Base-by-base conservation (phyloP, 805 yeast genomes). In the Dipodascus geniculatus region DNA sequence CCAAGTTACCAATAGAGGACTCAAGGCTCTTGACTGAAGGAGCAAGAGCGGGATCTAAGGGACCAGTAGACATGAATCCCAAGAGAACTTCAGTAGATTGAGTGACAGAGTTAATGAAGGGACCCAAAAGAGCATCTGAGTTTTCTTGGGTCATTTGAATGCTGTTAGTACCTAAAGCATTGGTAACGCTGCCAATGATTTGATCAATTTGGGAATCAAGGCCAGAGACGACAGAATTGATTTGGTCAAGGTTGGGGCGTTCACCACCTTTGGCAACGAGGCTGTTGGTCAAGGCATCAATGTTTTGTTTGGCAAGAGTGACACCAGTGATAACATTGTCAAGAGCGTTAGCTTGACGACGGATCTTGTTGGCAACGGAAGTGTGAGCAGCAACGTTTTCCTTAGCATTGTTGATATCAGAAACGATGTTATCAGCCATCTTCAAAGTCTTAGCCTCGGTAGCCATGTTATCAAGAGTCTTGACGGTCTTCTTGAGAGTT, bases 151-250 rank as follows among this genome's bases (percentile, higher is more conserved):
- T 38, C 44, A 38, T 38, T 38, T 14, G 44, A 16, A 17, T 38
- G 14, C 20, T 38, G 20, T 38, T 38, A 38, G 58, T 57, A 23
- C 54, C 51, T 20, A 52, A 19, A 14, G 47, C 42, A 16, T 55
- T 51, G 14, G 51, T 54, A 4, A 56, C 54, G 11, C 51, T 28
- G 2, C 57, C 60, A 19, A 56, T 54, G 11, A 54, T 28, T 28
- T 55, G 57, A 47, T 60, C 63, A 49, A 60, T 59, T 42, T 60
- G 63, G 22, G 58, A 58, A 53, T 59, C 62, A 22, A 57, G 49
- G 17, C 61, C 61, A 35, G 60, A 49, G 22, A 60, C 55, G 33
- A 55, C 49, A 51, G 56, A 55, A 20, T 55, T 54, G 3, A 59
- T 9, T n/a, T 56, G 59, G 14, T 53, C 53, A 23, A 57, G 24